Conservation (phyloP, 202 grass and related monocot species). For the Setaria italica region DNA sequence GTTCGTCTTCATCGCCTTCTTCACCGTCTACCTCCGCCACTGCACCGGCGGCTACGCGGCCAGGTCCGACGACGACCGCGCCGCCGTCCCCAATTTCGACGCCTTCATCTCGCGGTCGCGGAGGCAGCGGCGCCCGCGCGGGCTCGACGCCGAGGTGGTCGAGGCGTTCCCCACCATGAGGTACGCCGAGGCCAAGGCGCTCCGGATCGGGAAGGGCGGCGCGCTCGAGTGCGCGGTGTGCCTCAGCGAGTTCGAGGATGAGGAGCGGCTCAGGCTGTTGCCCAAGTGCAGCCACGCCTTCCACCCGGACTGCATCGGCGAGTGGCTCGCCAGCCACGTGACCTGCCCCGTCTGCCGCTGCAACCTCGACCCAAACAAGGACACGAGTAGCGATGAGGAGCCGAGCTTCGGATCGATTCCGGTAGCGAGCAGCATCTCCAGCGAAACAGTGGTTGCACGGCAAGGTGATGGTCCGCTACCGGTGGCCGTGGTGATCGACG, state of each 20-base stretch:
- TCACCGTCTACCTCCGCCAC: constrained; percentile 71
- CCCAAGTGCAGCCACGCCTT: constrained; percentile 87
- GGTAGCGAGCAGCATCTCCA: constrained; percentile 41
- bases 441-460: not conserved
- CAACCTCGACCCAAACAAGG: constrained; percentile 60
- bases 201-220: constrained; percentile 50
- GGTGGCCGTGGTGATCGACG: constrained; percentile 56
- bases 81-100: constrained; percentile 18
- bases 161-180: constrained; percentile 78
- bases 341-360: constrained; percentile 90
- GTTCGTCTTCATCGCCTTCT: constrained; percentile 67
- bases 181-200: constrained; percentile 74
- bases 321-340: constrained; percentile 80
- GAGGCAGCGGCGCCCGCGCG: constrained; percentile 48
- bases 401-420: not conserved
- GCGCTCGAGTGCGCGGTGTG: constrained; percentile 91
- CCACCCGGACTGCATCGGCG: constrained; percentile 84
- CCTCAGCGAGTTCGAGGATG: constrained; percentile 92
- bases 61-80: not conserved
- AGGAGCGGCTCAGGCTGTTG: constrained; percentile 73
- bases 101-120: constrained; percentile 36
- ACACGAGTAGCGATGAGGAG: constrained; percentile 25
- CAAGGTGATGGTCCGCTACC: constrained; percentile 9
- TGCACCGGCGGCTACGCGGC: constrained; percentile 39
- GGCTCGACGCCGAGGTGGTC: constrained; percentile 60